These are phyloP conservation scores for Nannochloris sp. DNA, from an alignment of 139 green algal species.

Conservation along the genomic window DNA sequence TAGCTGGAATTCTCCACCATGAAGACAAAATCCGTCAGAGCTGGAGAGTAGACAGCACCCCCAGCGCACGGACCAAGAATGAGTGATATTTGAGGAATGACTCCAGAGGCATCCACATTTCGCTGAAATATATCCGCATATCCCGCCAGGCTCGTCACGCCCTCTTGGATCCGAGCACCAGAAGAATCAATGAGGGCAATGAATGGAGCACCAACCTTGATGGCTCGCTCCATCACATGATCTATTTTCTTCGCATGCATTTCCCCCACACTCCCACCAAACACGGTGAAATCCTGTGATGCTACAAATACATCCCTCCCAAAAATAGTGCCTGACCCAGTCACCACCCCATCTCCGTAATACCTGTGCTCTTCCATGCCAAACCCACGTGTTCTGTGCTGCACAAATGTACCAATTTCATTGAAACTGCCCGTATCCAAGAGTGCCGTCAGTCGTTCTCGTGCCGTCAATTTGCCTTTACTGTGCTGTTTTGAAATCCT, in stretches of 20 bases:
- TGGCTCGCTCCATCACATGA: constrained; percentile 33
- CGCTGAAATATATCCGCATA: constrained; percentile 52
- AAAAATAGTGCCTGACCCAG: constrained; percentile 44
- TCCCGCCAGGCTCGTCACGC: constrained; percentile 46
- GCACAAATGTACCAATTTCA: constrained; percentile 47
- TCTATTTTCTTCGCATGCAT: constrained; percentile 53
- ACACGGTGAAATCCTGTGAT: constrained; percentile 60
- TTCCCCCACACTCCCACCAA: constrained; percentile 52
- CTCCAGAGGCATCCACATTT: constrained; percentile 62
- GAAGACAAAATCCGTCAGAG: constrained; percentile 64
- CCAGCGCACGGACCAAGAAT: constrained; percentile 61
- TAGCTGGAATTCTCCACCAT: constrained; percentile 50
- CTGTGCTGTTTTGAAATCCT: constrained; percentile 29
- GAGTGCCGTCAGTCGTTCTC: constrained; percentile 45
- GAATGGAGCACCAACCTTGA: constrained; percentile 32
- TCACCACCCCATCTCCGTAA: constrained; percentile 46
- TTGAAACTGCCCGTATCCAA: constrained; percentile 43
- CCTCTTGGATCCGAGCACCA: constrained; percentile 60
- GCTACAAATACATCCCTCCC: constrained; percentile 43
- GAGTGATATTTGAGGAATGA: constrained; percentile 55
- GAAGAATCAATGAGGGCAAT: constrained; percentile 61
- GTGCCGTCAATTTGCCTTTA: constrained; percentile 51
- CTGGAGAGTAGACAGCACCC: constrained; percentile 62
- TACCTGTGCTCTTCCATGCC: constrained; percentile 40
- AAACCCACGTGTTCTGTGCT: constrained; percentile 58